These are phyloP conservation scores for Aspergillus ellipticus DNA, from an alignment of 495 filamentous ascomycete species.

Conservation along the genomic window DNA sequence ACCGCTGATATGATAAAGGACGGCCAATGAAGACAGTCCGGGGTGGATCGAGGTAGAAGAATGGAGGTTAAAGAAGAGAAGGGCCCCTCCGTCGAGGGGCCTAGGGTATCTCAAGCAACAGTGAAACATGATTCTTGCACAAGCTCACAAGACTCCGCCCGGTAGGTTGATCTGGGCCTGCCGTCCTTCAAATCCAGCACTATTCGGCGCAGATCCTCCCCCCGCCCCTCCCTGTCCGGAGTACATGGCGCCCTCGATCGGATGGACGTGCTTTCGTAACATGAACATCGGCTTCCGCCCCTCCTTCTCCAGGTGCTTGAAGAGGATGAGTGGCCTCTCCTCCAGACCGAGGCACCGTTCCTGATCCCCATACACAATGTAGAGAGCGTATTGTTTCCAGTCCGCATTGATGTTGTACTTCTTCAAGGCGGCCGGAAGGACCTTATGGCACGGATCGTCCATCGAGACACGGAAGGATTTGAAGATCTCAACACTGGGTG, in stretches of 20 bases:
- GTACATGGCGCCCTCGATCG: conserved; percentile 23
- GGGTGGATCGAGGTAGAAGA: neutral
- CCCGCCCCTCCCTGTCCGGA: conserved; percentile 24
- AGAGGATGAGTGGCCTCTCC: conserved; percentile 89
- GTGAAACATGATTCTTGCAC: conserved; percentile 7
- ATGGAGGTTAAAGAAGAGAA: neutral
- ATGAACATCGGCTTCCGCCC: conserved; percentile 99
- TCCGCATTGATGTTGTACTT: conserved; percentile 98
- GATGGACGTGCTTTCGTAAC: conserved; percentile 63
- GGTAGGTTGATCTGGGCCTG: conserved; percentile 43
- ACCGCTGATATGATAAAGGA: conserved; percentile 5
- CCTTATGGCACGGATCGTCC: conserved; percentile 97
- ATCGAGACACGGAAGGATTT: conserved; percentile 96
- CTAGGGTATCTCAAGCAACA: conserved; percentile 31
- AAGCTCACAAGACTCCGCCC: conserved; percentile 40
- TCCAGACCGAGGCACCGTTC: conserved; percentile 89
- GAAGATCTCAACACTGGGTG: conserved; percentile 81
- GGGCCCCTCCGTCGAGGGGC: neutral
- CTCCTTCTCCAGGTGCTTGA: conserved; percentile 95
- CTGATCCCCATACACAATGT: conserved; percentile 96
- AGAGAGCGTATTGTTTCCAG: conserved; percentile 94
- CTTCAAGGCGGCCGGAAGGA: conserved; percentile 89
- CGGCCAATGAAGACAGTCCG: neutral
- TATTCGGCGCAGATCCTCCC: conserved; percentile 35
- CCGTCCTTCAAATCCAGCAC: conserved; percentile 39